Base-by-base conservation (phyloP, 2,329 filamentous ascomycete species). In the Blumeria hordei region DNA sequence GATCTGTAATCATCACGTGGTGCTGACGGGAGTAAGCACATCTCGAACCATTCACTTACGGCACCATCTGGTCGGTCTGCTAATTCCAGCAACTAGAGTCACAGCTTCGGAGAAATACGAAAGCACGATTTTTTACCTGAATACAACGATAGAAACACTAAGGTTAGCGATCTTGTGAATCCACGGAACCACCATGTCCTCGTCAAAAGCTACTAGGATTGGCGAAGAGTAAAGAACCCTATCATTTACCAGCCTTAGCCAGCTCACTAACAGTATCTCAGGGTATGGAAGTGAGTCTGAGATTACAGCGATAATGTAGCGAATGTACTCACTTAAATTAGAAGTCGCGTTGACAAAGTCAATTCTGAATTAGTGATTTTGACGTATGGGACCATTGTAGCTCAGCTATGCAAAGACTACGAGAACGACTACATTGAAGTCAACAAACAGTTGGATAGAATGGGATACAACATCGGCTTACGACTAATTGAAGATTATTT, bases 391-490 rank as follows among this genome's bases (percentile, higher is more conserved):
- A 96, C 92, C 28, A 93, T 98, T 59, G 92, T 98, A 56, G 85
- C 88, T 56, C 90, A 96, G 68, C 74, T 98, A 60, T 96, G 90
- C 72, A 90, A 90, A 68, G 92, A 98, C 72, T 94, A 90, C 67
- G 88, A 95, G 63, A 81, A 79, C 63, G 87, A 96, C 70, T 98
- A 98, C 67, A 74, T 78, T 54, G 88, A 96, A 67, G 90, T 98
- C 66, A 98, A 98, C 71, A 88, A 90, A 68, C 92, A 98, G 68
- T 76, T 98, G 47, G 92, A 98, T 67, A 93, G 90, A 71, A 98
- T 98, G 92, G 92, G 92, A 55, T 95, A 96, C 71, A 96, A 96
- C 65, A 98, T 98, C 60, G 92, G 92, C 33, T 74, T 96, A 65
- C 85, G 92, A 39, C 71, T 98, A 60, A 95, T 98, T 62, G 92